These are phyloP conservation scores for Beta macrorhiza DNA, from an alignment of 179 eudicot genomes.

Conservation along the genomic window DNA sequence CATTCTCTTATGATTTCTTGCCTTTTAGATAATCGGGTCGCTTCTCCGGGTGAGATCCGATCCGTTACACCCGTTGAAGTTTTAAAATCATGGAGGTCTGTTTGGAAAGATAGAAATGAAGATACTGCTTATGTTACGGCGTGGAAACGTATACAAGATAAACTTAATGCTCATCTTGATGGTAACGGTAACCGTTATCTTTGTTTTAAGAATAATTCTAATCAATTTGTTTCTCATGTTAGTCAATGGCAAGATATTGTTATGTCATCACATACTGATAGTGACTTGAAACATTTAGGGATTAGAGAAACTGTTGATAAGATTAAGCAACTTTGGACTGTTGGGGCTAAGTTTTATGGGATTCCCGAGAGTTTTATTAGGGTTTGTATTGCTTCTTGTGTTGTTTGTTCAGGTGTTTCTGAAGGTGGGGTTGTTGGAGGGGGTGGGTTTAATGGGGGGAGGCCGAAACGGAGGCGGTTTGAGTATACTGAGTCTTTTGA, in stretches of 20 bases:
- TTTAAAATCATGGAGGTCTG: slow-evolving; percentile 73
- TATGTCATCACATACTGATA: slow-evolving; percentile 56
- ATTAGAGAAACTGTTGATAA: slow-evolving; percentile 76
- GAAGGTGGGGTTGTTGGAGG: slow-evolving; percentile 18
- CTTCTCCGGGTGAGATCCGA: slow-evolving; percentile 68
- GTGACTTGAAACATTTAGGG: slow-evolving; percentile 69
- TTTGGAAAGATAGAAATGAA: slow-evolving; percentile 94
- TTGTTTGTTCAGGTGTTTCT: slow-evolving; percentile 47
- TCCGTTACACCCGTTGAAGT: slow-evolving; percentile 56
- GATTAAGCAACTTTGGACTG: slow-evolving; percentile 87
- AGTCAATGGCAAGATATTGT: slow-evolving; percentile 91
- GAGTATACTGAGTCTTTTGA: slow-evolving; percentile 91
- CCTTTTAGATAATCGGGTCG: slow-evolving; percentile 49
- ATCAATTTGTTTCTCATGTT: slow-evolving; percentile 71
- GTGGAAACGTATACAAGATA: slow-evolving; percentile 94
- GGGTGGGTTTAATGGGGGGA: slow-evolving; percentile 25
- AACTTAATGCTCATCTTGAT: slow-evolving; percentile 48
- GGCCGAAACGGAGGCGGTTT: slow-evolving; percentile 70
- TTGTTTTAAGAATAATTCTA: slow-evolving; percentile 74
- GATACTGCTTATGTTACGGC: slow-evolving; percentile 89
- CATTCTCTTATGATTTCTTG: slow-evolving; percentile 70
- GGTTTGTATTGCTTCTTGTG: slow-evolving; percentile 67
- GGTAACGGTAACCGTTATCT: slow-evolving; percentile 49
- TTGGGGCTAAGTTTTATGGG: slow-evolving; percentile 93
- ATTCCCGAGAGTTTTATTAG: slow-evolving; percentile 88